phyloP scores from a whole-genome alignment of 1,284 basidiomycete genomes.

The Peniophora sp. region DNA sequence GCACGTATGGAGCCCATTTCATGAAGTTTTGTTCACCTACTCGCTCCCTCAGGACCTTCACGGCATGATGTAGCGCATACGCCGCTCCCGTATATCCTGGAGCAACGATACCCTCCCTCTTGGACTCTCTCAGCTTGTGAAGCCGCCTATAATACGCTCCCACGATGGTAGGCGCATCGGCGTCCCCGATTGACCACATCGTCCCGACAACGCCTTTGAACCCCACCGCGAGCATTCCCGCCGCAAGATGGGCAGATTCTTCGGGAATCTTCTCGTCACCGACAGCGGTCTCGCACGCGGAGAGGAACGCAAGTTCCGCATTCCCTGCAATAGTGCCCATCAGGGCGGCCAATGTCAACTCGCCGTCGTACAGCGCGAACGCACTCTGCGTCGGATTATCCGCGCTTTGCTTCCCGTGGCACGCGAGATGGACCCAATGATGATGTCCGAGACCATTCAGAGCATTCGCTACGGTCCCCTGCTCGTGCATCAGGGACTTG shows the following conservation, averaged over 20 bases:
- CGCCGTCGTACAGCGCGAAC: conserved; percentile 1
- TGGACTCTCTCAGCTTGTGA: background rate
- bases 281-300: conserved; percentile 19
- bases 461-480: background rate
- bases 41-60: background rate
- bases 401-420: conserved; percentile 1
- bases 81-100: background rate
- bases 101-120: background rate
- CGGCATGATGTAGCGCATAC: conserved; percentile 2
- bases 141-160: conserved; percentile 5
- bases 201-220: conserved; percentile 15
- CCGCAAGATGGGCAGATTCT: conserved; percentile 18
- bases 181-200: conserved; percentile 17
- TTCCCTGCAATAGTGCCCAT: background rate
- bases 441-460: background rate
- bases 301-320: conserved; percentile 9
- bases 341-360: background rate
- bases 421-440: conserved; percentile 1
- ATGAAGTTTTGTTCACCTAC: background rate
- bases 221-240: conserved; percentile 17
- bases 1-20: conserved; percentile 8
- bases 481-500: conserved; percentile 9
- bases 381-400: background rate
- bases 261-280: conserved; percentile 14
- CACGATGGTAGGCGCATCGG: conserved; percentile 8